Percentiles rank a stretch among this genome's conserved stretches.
These are phyloP conservation scores for Tuber calosporum DNA, from an alignment of 495 filamentous ascomycete species.

Conservation along the genomic window DNA sequence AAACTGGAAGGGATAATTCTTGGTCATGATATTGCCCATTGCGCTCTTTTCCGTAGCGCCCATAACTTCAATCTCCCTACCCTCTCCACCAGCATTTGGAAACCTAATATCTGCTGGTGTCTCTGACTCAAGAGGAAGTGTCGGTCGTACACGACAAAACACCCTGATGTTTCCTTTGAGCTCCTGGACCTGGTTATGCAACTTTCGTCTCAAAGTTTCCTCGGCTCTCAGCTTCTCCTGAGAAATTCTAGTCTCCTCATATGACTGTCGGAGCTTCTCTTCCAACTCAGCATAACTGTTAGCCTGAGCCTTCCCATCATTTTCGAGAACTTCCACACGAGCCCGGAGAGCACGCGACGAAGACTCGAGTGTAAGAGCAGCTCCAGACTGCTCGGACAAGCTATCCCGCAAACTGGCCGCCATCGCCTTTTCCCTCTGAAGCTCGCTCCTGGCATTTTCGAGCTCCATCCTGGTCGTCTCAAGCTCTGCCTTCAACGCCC, in stretches of 20 bases:
- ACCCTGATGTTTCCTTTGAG: constrained; percentile 99
- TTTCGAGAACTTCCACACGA: constrained; percentile 80
- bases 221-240: constrained; percentile 82
- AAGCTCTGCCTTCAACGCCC: constrained; percentile 50
- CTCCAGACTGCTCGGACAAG: constrained; percentile 56
- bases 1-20: constrained; percentile 79
- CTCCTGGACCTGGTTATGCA: constrained; percentile 97
- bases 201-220: constrained; percentile 79
- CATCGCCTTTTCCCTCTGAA: constrained; percentile 56
- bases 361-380: constrained; percentile 62
- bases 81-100: constrained; percentile 67
- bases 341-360: constrained; percentile 65
- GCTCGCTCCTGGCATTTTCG: constrained; percentile 51
- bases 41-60: constrained; percentile 79
- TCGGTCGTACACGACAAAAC: constrained; percentile 91
- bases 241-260: constrained; percentile 58
- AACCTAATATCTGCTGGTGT: constrained; percentile 64
- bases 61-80: constrained; percentile 74
- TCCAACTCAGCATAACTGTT: constrained; percentile 70
- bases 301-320: constrained; percentile 75
- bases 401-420: constrained; percentile 54
- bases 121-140: constrained; percentile 50
- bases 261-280: constrained; percentile 66
- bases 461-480: constrained; percentile 44
- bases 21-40: constrained; percentile 63